A percentile compares a stretch with the other conserved stretches of the same genome.
These are phyloP conservation scores for Oryza longistaminata DNA, from an alignment of 176 grass and related monocot species.

Conservation along the genomic window DNA sequence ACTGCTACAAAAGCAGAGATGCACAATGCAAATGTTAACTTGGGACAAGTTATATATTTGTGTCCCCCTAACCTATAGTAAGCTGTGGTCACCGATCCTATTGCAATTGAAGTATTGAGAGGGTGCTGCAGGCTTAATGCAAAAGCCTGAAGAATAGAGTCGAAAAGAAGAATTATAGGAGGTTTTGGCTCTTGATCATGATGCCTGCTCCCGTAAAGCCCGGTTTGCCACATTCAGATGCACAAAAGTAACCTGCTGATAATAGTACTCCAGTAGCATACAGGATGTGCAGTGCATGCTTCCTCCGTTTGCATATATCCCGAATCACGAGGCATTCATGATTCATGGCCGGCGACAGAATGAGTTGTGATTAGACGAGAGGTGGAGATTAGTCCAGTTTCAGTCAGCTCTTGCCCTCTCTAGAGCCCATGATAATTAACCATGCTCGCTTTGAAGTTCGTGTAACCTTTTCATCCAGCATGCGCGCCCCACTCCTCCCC, in stretches of 20 bases:
- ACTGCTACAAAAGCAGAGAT: neutral
- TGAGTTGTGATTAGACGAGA: slow-evolving; percentile 17
- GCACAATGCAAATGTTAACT: neutral
- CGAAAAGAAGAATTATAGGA: slow-evolving; percentile 5
- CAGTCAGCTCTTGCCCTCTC: neutral
- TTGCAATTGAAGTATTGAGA: neutral
- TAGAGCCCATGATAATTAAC: neutral
- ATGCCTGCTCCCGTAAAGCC: slow-evolving; percentile 39
- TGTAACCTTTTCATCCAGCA: slow-evolving; percentile 14
- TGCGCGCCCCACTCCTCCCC: neutral
- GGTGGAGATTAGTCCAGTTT: neutral
- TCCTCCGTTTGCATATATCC: neutral
- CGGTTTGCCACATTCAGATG: neutral
- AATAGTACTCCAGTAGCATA: neutral
- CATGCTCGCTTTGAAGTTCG: slow-evolving; percentile 7
- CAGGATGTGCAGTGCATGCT: too few relatives aligned
- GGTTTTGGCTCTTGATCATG: neutral
- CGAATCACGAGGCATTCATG: slow-evolving; percentile 10
- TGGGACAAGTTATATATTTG: neutral
- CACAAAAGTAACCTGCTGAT: neutral
- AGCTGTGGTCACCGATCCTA: neutral
- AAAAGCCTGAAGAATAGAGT: slow-evolving; percentile 4
- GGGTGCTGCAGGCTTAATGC: neutral
- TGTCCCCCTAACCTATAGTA: slow-evolving; percentile 2
- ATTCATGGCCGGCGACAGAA: neutral